These are phyloP conservation scores for Piper longum DNA, from an alignment of 164 flowering plant genomes.

Conservation along the genomic window DNA sequence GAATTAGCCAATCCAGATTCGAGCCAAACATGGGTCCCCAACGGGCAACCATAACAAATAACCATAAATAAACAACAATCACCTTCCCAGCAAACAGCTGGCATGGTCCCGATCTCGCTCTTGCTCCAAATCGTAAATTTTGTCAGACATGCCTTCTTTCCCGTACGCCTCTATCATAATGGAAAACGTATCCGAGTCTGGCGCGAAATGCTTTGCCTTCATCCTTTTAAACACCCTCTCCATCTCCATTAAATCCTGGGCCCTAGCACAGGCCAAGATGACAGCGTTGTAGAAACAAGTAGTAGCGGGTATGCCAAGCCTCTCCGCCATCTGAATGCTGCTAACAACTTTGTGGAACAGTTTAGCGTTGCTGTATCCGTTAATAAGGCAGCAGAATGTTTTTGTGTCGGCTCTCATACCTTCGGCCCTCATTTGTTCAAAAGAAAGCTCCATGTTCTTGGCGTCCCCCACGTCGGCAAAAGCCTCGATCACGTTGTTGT, in stretches of 20 bases:
- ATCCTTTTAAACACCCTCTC: conserved; percentile 69
- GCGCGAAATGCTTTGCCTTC: conserved; percentile 53
- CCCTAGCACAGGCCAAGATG: conserved; percentile 80
- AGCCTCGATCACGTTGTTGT: conserved; percentile 85
- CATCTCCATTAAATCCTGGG: conserved; percentile 90
- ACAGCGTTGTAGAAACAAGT: conserved; percentile 70
- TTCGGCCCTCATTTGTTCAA: conserved; percentile 90
- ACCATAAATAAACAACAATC: too few relatives aligned
- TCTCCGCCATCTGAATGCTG: conserved; percentile 64
- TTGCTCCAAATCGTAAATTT: conserved; percentile 65
- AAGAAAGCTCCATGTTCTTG: conserved; percentile 78
- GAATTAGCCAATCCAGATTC: too few relatives aligned
- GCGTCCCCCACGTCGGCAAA: conserved; percentile 88
- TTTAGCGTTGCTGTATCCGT: conserved; percentile 81
- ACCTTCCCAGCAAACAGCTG: conserved; percentile 6
- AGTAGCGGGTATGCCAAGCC: conserved; percentile 64
- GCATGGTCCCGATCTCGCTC: conserved; percentile 24
- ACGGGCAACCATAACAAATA: too few relatives aligned
- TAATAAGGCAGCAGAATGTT: conserved; percentile 82
- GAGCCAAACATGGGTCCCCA: too few relatives aligned
- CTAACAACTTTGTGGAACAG: conserved; percentile 77
- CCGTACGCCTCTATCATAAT: conserved; percentile 69
- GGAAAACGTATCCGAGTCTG: conserved; percentile 43
- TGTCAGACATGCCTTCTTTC: conserved; percentile 79
- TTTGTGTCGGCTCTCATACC: conserved; percentile 82